Base-by-base conservation (phyloP, 768 basidiomycete genomes). In the Lyophyllum shimeji region DNA sequence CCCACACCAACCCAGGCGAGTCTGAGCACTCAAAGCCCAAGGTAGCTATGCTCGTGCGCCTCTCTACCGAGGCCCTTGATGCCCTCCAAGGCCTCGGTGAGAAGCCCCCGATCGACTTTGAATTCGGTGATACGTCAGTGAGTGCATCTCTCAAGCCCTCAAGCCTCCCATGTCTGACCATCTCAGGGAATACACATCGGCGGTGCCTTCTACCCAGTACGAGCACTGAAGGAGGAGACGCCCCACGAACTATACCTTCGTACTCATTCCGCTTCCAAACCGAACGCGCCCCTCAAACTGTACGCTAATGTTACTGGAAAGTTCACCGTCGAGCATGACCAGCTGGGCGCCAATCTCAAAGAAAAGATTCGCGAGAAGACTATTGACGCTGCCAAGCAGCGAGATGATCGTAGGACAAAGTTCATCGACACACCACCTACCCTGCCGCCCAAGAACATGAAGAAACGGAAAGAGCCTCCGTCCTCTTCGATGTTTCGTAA, bases 171-270 rank as follows among this genome's bases (percentile, higher is more conserved):
- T 31, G 29, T 33, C 56, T 47, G 50, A 64, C 31, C 43, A 24
- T 34, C 51, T 18, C 51, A 90, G 89, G 83, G 85, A 23, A 79
- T 92, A 39, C 74, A 81, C 64, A 85, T 91, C 52, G 87, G 84
- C 6, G 80, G 83, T 23, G 67, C 76, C 1, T 84, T 82, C 74
- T 92, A 83, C 56, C 76, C 86, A 1, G 81, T 89, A 76, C 74
- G 72, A 2, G 69, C 78, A 4, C 68, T 69, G 53, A 74, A 75
- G 53, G 90, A 90, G 68, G 76, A 74, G 57, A 66, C 76, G 1
- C 74, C 79, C 7, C 87, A 90, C 61, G 90, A 93, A 58, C 77
- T 93, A 27, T 93, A 89, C 69, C 78, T 91, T 20, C 82, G 88
- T 15, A 74, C 82, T 12, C 75, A 85, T 34, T 79, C 81, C 15